Base-by-base conservation (phyloP, 768 basidiomycete genomes). In the Leccinum obscurum region DNA sequence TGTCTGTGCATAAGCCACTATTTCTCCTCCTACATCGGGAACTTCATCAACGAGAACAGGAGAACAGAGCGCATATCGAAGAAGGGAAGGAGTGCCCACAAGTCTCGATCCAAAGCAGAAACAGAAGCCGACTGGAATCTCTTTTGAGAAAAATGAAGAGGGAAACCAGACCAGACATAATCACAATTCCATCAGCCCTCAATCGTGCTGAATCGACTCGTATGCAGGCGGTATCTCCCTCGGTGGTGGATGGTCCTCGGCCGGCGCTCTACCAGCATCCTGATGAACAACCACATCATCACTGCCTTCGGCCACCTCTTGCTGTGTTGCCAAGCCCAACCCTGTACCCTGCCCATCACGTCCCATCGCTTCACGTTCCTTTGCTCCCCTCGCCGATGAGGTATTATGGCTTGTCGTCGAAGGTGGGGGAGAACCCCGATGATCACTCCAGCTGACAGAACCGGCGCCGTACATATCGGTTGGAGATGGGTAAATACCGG, bases 221-320 rank as follows among this genome's bases (percentile, higher is more conserved):
- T 72, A 72, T 2, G 71, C 28, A 11, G 71, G 71, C 0, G 71
- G 72, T 20, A 72, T 70, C 57, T 72, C 72, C 26, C 61, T 66
- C 4, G 66, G 71, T 14, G 62, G 55, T 2, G 20, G 24, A 20
- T 55, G 63, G 34, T 66, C 65, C 7, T 64, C 68, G 56, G 37
- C 48, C 4, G 68, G 68, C 0, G 70, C 72, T 49, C 68, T 46
- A 6, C 72, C 72, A 0, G 62, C 72, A 44, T 72, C 72, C 28
- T 64, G 64, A 52, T 72, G 72, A 2, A 72, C 71, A 10, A 72
- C 67, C 0, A 72, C 67, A 17, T 64, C 68, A 13, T 55, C 59
- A 24, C 61, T 62, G 35, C 64, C 67, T 53, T 70, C 70, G 20
- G 58, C 44, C 8, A 17, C 52, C 56, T 70, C 70, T 35, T 54